phyloP scores from a whole-genome alignment of 2,329 filamentous ascomycete genomes.

The Pezicula neosporulosa region DNA sequence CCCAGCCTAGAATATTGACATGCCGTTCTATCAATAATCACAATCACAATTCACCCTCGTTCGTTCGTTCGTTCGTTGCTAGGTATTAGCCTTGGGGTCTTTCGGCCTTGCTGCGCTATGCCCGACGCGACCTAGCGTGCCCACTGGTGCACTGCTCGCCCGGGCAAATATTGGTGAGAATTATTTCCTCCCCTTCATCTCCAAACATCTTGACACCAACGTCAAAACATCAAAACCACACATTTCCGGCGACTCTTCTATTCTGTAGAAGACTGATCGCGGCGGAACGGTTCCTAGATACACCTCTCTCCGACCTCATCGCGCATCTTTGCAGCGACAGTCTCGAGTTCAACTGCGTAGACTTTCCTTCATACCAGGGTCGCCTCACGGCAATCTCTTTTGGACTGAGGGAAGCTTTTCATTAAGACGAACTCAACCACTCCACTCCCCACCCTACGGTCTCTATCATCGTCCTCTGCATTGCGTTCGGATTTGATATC shows the following conservation, averaged over 20 bases:
- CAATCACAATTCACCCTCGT: too few species aligned
- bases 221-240: conserved; percentile 3
- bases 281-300: conserved; percentile 21
- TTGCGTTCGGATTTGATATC: conserved; percentile 22
- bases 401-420: conserved; percentile 25
- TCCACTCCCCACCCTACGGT: conserved; percentile 10
- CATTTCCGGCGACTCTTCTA: conserved; percentile 22
- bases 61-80: too few species aligned
- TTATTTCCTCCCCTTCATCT: too few species aligned
- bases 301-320: not conserved
- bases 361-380: conserved; percentile 10
- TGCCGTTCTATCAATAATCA: too few species aligned
- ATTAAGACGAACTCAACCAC: conserved; percentile 25
- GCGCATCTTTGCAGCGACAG: not conserved
- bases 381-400: not conserved
- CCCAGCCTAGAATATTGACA: too few species aligned
- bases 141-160: not conserved
- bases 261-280: conserved; percentile 25
- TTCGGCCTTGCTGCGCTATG: too few species aligned
- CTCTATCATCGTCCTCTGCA: conserved; percentile 8
- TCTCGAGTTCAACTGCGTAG: conserved; percentile 3
- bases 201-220: not conserved
- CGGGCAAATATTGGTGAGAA: not conserved
- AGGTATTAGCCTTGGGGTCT: too few species aligned
- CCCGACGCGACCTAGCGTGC: too few species aligned